Evolutionary conservation across 164 flowering plant species (phyloP), one percentile per base, ranked within the genome.

Genomic region (Houttuynia cordata): DNA sequence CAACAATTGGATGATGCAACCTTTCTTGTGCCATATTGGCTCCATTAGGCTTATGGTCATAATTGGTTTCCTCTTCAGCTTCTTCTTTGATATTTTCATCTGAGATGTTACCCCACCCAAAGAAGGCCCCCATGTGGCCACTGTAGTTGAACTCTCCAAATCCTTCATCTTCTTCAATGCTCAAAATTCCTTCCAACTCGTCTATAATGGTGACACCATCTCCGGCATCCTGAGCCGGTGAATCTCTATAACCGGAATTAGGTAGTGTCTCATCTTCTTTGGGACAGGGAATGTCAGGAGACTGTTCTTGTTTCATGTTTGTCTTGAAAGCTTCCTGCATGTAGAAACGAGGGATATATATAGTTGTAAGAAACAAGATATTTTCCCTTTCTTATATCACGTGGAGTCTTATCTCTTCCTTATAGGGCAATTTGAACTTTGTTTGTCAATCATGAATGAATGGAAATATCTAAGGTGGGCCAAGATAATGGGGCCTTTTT

Each of bases 181-280:
- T 74, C 54, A 68, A 69, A 71, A 79, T 60, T 24, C 72, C 70
- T n/a, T n/a, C n/a, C n/a, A n/a, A n/a, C n/a, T n/a, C n/a, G 21
- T 72, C 78, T 67, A 73, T 49, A 20, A 69, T 64, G 49, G 71
- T 64, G 18, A 60, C 56, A 21, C 59, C 66, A 0, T 58, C 63
- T n/a, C 25, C 53, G 21, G 13, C 65, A 24, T 47, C 56, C 24
- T 15, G 20, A 4, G 19, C 20, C 42, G 57, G 7, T 1, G 30
- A 22, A 39, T 8, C 56, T 8, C 22, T 51, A 8, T 61, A 47
- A 0, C 70, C 76, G 0, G 76, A 78, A 3, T 73, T 76, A 17
- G 68, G 50, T 39, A 71, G 24, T 52, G 55, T 74, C 49, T 76
- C 80, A 66, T 80, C 81, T n/a, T 68, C 68, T 76, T 80, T 24